A percentile compares a stretch with the other conserved stretches of the same genome.
Evolutionary conservation across 306 rosid species (phyloP).

Genomic region (Calophaca sinica): DNA sequence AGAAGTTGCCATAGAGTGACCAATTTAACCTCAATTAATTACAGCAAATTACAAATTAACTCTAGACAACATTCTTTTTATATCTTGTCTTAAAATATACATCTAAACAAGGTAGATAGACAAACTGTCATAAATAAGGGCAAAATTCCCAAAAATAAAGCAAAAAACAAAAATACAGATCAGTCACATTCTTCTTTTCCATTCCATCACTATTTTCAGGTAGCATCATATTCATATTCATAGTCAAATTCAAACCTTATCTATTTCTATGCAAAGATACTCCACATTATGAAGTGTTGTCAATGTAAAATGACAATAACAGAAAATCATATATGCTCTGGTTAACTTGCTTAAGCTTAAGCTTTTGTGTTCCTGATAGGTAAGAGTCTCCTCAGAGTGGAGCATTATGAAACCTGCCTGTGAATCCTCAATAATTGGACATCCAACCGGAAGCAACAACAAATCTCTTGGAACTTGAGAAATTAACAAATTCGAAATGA

Average conservation of each 20-base stretch:
- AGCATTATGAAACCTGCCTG: too few relatives aligned
- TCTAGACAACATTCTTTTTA: too few relatives aligned
- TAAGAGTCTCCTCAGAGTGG: not conserved
- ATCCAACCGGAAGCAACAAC: not conserved
- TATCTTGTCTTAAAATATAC: too few relatives aligned
- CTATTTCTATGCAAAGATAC: not conserved
- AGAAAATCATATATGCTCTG: not conserved
- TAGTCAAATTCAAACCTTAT: not conserved
- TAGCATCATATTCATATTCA: not conserved
- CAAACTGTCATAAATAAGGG: too few relatives aligned
- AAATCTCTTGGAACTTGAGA: too few relatives aligned
- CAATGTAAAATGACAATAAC: not conserved
- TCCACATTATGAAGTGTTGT: not conserved
- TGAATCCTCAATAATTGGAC: constrained; percentile 10
- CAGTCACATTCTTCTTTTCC: not conserved
- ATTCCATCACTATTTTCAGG: not conserved
- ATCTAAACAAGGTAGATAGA: not conserved
- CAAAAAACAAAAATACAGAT: too few relatives aligned
- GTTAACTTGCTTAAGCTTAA: not conserved
- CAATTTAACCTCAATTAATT: too few relatives aligned
- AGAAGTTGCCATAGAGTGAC: too few relatives aligned
- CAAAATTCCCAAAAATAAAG: too few relatives aligned
- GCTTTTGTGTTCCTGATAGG: not conserved
- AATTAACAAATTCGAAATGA: not conserved
- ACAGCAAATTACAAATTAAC: too few relatives aligned